Percentiles rank a stretch among this genome's conserved stretches.
These are phyloP conservation scores for Parietaria judaica DNA, from an alignment of 306 rosid species.

Conservation along the genomic window DNA sequence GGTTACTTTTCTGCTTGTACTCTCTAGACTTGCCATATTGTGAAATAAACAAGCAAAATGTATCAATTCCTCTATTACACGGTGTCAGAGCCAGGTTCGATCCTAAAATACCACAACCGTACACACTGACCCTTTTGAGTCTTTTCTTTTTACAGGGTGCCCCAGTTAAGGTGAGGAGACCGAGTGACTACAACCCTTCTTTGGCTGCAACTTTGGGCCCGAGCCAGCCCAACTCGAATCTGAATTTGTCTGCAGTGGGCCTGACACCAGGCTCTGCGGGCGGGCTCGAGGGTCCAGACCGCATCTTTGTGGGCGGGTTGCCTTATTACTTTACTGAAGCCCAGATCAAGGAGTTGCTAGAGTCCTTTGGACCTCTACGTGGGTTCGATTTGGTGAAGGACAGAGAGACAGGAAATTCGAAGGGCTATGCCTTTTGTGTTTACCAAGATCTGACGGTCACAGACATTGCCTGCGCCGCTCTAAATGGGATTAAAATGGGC, in stretches of 20 bases:
- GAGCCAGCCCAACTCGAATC: constrained; percentile 92
- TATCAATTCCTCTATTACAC: no score
- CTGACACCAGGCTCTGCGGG: constrained; percentile 99
- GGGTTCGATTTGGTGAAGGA: constrained; percentile 98
- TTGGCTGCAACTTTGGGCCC: constrained; percentile 98
- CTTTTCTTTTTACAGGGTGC: constrained; percentile 56
- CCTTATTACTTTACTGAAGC: constrained; percentile 95
- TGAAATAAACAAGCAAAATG: no score
- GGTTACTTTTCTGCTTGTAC: no score
- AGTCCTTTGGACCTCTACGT: constrained; percentile 92
- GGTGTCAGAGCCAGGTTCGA: no score
- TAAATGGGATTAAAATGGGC: constrained; percentile 98
- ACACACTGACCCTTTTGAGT: not conserved
- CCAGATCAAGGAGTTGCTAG: constrained; percentile 88
- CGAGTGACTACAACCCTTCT: constrained; percentile 94
- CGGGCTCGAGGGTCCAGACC: constrained; percentile 99
- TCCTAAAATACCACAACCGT: no score
- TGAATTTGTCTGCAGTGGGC: constrained; percentile 85
- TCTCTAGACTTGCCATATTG: no score
- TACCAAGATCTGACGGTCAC: constrained; percentile 98
- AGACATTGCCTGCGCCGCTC: constrained; percentile 98
- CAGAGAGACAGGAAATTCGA: constrained; percentile 96
- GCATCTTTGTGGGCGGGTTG: constrained; percentile 96
- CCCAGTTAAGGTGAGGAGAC: constrained; percentile 98
- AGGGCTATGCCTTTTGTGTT: constrained; percentile 98